Percentiles rank a stretch among this genome's conserved stretches.
phyloP scores from a whole-genome alignment of 768 basidiomycete genomes.

The Phylloporus scabripes region DNA sequence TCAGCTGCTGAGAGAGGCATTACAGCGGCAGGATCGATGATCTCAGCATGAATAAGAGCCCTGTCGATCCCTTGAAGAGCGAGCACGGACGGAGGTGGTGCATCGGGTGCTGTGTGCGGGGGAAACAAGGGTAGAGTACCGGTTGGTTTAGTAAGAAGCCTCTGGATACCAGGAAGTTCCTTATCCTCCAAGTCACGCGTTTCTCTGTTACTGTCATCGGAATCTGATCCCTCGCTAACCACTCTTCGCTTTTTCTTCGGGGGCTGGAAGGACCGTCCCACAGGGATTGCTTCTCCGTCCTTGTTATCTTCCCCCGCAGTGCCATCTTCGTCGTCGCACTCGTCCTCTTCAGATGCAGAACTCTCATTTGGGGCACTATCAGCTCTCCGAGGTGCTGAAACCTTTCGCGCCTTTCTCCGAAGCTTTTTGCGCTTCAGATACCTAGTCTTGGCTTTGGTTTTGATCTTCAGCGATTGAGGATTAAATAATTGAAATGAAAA shows the following conservation, averaged over 20 bases:
- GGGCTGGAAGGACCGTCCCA: slow-evolving; percentile 18
- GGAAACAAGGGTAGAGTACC: slow-evolving; percentile 64
- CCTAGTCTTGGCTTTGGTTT: slow-evolving; percentile 67
- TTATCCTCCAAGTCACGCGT: background rate
- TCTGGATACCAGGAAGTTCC: background rate
- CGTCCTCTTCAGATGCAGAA: slow-evolving; percentile 22
- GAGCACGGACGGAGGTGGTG: slow-evolving; percentile 65
- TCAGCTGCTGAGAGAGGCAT: slow-evolving; percentile 38
- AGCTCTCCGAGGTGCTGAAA: slow-evolving; percentile 23
- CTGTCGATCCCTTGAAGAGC: slow-evolving; percentile 75
- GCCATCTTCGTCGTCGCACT: slow-evolving; percentile 13
- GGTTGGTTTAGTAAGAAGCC: slow-evolving; percentile 13
- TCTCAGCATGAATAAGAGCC: slow-evolving; percentile 62
- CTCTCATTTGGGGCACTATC: slow-evolving; percentile 17
- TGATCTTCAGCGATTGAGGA: slow-evolving; percentile 33
- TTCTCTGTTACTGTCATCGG: slow-evolving; percentile 6
- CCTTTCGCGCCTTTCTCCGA: slow-evolving; percentile 49
- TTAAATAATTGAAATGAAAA: background rate
- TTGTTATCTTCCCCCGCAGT: slow-evolving; percentile 15
- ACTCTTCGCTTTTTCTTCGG: slow-evolving; percentile 45
- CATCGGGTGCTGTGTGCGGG: slow-evolving; percentile 55
- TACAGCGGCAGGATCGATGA: slow-evolving; percentile 52
- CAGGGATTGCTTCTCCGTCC: slow-evolving; percentile 5
- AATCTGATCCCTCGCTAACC: slow-evolving; percentile 19
- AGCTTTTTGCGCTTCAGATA: slow-evolving; percentile 71